Evolutionary conservation across 306 rosid species (phyloP), one percentile per base, ranked within the genome.

Genomic region (Abrus pulchellus): DNA sequence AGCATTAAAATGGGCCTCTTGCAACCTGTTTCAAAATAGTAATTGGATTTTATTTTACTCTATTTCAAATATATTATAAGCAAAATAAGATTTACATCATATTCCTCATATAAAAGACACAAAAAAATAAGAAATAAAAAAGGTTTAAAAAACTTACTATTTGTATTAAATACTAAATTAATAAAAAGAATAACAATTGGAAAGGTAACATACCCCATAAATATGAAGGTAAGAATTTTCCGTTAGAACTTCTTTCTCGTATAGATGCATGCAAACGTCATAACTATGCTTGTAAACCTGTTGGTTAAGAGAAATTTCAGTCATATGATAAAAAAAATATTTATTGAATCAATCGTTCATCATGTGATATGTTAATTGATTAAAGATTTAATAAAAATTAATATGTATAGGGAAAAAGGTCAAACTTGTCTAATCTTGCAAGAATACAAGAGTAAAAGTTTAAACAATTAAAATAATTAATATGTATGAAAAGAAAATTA

Each of bases 251-350:
- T 91, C 99, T 85, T 93, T 95, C 89, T 91, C 97, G 74, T 95
- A 95, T 3, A 95, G 87, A 88, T 90, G 93, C 91, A 89, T 84
- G 88, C 98, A 91, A 81, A 93, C 82, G 59, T 91, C 96, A 83
- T 86, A 88, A 90, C 98, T 90, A 69, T 91, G 94, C 83, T 81
- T 91, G 89, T 93, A 93, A n/a, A 95, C 99, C 99, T 93, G 87
- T 40, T 28, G 56, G 63, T 36, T 67, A 12, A 74, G 68, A 43
- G 48, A 78, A 28, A 67, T 49, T 76, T 68, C 48, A 66, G 49
- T 48, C 74, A 77, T 82, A 53, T 75, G 75, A 52, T 12, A 27
- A 56, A 69, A 52, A 27, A 6, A 76, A 65, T 54, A 43, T 14
- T 29, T 48, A 40, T 40, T 54, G 11, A 14, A 32, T 30, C 57